Evolutionary conservation across 345 rosid species (phyloP).

Genomic region (Syzygium aromaticum): DNA sequence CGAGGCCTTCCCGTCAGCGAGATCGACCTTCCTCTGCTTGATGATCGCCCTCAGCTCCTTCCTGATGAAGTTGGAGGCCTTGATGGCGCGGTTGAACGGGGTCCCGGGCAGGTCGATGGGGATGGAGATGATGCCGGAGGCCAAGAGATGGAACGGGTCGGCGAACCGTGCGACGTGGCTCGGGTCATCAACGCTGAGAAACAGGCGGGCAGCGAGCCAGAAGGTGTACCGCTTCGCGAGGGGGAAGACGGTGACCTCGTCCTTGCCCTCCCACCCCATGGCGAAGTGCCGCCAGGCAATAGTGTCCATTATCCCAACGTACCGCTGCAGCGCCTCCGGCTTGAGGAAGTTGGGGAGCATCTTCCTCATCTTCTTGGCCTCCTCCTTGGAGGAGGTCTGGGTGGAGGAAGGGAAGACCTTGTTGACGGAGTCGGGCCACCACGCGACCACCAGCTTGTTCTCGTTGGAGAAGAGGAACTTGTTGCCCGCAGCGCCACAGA

Average conservation of each 20-base stretch:
- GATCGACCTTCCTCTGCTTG: slow-evolving; percentile 10
- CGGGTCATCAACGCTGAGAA: slow-evolving; percentile 6
- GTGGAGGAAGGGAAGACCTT: slow-evolving; percentile 11
- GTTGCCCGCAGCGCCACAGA: slow-evolving; percentile 7
- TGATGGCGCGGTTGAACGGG: slow-evolving; percentile 4
- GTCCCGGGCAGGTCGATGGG: slow-evolving; percentile 15
- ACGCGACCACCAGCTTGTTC: slow-evolving; percentile 10
- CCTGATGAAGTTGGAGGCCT: slow-evolving; percentile 9
- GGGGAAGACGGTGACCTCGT: slow-evolving; percentile 8
- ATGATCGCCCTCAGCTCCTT: slow-evolving; percentile 7
- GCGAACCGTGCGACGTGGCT: slow-evolving; percentile 6
- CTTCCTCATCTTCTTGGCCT: slow-evolving; percentile 11
- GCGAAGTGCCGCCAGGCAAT: slow-evolving; percentile 11
- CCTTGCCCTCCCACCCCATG: slow-evolving; percentile 11
- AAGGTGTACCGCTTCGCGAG: slow-evolving; percentile 10
- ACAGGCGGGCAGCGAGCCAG: slow-evolving; percentile 10
- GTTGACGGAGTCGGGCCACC: slow-evolving; percentile 14
- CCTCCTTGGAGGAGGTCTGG: slow-evolving; percentile 13
- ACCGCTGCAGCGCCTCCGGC: slow-evolving; percentile 10
- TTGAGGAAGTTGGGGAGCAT: slow-evolving; percentile 9
- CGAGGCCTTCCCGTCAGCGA: slow-evolving; percentile 7
- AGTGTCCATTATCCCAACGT: slow-evolving; percentile 10
- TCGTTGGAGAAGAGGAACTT: slow-evolving; percentile 15
- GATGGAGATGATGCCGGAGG: slow-evolving; percentile 11
- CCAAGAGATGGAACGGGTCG: slow-evolving; percentile 1